Evolutionary conservation across 1,139 yeast species (phyloP), one percentile per base, ranked within the genome.

Genomic region (Debaryomyces sp.): DNA sequence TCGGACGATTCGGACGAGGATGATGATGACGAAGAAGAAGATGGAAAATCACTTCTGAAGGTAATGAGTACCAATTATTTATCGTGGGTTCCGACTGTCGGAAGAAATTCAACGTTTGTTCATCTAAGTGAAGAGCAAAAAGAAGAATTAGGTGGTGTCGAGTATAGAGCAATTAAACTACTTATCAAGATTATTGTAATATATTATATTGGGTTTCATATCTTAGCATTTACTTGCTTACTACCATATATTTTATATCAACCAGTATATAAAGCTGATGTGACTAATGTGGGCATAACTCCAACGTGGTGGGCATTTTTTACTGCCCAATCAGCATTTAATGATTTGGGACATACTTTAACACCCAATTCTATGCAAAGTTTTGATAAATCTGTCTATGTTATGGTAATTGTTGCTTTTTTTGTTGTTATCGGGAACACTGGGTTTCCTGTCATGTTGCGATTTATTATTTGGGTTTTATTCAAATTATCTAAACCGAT

Each of bases 111-210:
- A 1, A 88, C 92, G 0, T 94, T 94, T 72, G 88, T 89, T 2
- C 87, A 87, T 27, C 69, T 94, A 48, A 84, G 89, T 2, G 90
- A 85, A 26, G 87, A 81, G 22, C 98, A 95, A 65, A 90, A 90
- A 59, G 96, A 88, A 51, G 99, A 94, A 64, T 70, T 94, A 41
- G 99, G 99, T 30, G 99, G 99, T 47, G 97, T 94, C 9, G 99
- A 94, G 63, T 95, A 94, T 62, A 80, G 98, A 44, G 91, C 99
- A 0, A 79, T 89, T 48, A 90, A 90, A 60, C 70, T 91, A 10
- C 71, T 94, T 49, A 83, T 89, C 47, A 81, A 80, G 57, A 81
- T 94, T 42, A 70, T 94, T 22, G 64, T 84, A 1, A 49, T 64
- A 1, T 94, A 89, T 64, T 91, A 88, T 59, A 55, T 90, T 48